phyloP scores from a whole-genome alignment of 108 stramenopile genomes.

The Skeletonema potamos region DNA sequence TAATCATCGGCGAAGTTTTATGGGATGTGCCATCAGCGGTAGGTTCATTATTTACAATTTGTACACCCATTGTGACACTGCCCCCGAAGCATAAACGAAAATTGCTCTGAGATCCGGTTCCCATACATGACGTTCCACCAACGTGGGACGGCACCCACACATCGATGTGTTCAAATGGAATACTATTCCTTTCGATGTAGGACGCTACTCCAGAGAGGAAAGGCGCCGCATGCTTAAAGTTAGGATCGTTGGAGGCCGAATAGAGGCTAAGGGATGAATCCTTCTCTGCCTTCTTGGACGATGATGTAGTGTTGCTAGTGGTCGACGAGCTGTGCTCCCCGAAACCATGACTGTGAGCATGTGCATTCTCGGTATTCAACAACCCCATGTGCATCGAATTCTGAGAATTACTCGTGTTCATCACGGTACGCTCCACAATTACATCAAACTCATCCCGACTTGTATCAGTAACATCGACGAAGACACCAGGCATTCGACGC shows the following conservation, averaged over 20 bases:
- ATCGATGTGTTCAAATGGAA: slow-evolving; percentile 86
- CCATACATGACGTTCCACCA: background rate
- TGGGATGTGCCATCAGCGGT: background rate
- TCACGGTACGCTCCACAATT: background rate
- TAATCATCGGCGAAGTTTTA: slow-evolving; percentile 2
- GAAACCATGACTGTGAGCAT: background rate
- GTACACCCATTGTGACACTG: slow-evolving; percentile 50
- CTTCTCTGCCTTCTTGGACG: background rate
- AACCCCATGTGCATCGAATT: background rate
- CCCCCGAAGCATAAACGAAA: slow-evolving; percentile 66
- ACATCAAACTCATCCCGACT: background rate
- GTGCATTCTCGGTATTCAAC: background rate
- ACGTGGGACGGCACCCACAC: slow-evolving; percentile 76
- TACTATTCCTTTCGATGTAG: slow-evolving; percentile 60
- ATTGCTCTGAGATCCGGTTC: background rate
- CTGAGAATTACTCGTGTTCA: background rate
- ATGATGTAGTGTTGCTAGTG: background rate
- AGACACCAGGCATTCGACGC: slow-evolving; percentile 51
- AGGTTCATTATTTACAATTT: slow-evolving; percentile 16
- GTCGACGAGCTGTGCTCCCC: background rate
- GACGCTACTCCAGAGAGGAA: slow-evolving; percentile 65
- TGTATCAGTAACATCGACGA: slow-evolving; percentile 11
- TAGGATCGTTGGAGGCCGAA: slow-evolving; percentile 15
- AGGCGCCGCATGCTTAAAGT: slow-evolving; percentile 51
- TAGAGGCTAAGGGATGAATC: background rate